phyloP scores from a whole-genome alignment of 345 rosid genomes.

The Laguncularia racemosa region DNA sequence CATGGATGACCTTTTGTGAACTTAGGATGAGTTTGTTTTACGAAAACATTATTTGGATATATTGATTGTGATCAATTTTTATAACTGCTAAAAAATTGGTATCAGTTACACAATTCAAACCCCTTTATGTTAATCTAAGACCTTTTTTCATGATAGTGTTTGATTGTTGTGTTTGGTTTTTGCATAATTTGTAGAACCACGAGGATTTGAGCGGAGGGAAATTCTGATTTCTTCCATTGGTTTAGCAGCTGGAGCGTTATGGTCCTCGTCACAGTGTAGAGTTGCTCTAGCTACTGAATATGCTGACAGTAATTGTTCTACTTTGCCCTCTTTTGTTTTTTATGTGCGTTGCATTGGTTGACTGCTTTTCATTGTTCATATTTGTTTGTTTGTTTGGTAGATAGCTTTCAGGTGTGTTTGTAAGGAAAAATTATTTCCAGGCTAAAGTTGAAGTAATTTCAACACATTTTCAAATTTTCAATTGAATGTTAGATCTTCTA shows the following conservation, averaged over 20 bases:
- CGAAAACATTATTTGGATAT: too few species aligned
- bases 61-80: background rate
- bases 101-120: background rate
- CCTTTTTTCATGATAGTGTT: background rate
- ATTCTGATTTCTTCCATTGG: slow-evolving; percentile 39
- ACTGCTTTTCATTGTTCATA: too few species aligned
- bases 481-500: too few species aligned
- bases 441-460: too few species aligned
- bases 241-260: slow-evolving; percentile 27
- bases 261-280: slow-evolving; percentile 19
- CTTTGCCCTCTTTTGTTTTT: background rate
- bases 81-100: background rate
- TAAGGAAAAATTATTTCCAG: too few species aligned
- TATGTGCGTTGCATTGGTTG: background rate
- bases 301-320: slow-evolving; percentile 54
- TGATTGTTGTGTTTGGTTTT: background rate
- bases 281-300: slow-evolving; percentile 58
- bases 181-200: background rate
- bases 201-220: slow-evolving; percentile 46
- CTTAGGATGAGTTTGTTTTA: too few species aligned
- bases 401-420: too few species aligned
- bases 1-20: too few species aligned
- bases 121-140: background rate
- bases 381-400: too few species aligned
- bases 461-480: too few species aligned